These are phyloP conservation scores for Fusarium sp. DNA, from an alignment of 2,329 filamentous ascomycete species.

Conservation along the genomic window DNA sequence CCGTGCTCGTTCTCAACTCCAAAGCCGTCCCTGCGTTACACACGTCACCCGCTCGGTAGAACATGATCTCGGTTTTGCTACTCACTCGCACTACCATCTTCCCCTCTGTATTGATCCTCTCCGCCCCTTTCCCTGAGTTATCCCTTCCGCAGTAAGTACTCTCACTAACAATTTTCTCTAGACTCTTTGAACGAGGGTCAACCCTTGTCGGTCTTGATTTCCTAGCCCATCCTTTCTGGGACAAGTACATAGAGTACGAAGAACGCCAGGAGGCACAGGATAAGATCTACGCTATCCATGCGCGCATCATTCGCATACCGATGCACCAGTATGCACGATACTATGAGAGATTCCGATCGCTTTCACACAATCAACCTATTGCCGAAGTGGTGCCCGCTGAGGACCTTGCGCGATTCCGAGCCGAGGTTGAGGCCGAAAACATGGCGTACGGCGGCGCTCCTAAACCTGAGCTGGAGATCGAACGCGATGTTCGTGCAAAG, in stretches of 20 bases:
- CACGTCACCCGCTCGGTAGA: conserved; percentile 52
- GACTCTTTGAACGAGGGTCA: conserved; percentile 92
- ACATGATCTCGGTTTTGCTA: conserved; percentile 62
- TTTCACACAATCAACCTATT: conserved; percentile 80
- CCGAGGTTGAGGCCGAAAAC: conserved; percentile 78
- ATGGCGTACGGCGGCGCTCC: conserved; percentile 63
- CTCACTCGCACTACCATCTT: conserved; percentile 64
- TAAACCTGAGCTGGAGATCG: conserved; percentile 81
- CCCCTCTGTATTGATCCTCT: conserved; percentile 70
- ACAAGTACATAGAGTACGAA: conserved; percentile 98
- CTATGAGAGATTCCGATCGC: conserved; percentile 87
- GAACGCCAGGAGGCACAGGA: conserved; percentile 88
- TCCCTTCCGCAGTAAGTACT: conserved; percentile 42
- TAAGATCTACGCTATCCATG: conserved; percentile 85
- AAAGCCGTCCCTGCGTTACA: conserved; percentile 56
- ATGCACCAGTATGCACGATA: conserved; percentile 97
- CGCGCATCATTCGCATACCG: conserved; percentile 86
- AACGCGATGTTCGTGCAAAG: conserved; percentile 83
- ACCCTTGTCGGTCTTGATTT: conserved; percentile 91
- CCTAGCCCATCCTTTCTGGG: conserved; percentile 95
- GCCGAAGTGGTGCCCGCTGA: conserved; percentile 78
- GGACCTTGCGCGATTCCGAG: conserved; percentile 74
- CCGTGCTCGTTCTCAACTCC: conserved; percentile 55
- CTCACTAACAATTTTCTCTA: conserved; percentile 59
- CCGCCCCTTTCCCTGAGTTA: conserved; percentile 52